These are phyloP conservation scores for Psilocybe subaeruginosa DNA, from an alignment of 768 basidiomycete genomes.

Conservation along the genomic window DNA sequence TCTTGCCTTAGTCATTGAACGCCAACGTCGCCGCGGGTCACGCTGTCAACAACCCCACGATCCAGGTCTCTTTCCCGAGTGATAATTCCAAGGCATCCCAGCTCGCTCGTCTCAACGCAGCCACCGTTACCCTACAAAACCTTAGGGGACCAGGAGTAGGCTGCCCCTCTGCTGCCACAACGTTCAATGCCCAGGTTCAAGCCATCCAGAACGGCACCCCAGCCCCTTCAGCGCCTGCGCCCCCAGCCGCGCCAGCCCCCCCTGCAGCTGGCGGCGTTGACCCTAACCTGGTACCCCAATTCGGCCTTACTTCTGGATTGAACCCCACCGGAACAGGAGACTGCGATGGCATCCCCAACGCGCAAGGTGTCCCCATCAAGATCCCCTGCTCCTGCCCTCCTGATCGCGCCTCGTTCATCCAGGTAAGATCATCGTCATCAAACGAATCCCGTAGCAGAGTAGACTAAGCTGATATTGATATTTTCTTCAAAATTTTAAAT, in stretches of 20 bases:
- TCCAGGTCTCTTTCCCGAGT: slow-evolving; percentile 64
- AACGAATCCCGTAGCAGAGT: not conserved
- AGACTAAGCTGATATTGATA: not conserved
- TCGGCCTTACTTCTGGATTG: slow-evolving; percentile 55
- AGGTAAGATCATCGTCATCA: slow-evolving; percentile 3
- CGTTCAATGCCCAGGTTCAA: slow-evolving; percentile 48
- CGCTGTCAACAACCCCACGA: slow-evolving; percentile 65
- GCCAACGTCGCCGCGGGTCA: slow-evolving; percentile 63
- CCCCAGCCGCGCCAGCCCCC: slow-evolving; percentile 18
- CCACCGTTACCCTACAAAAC: slow-evolving; percentile 74
- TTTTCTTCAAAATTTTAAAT: not conserved
- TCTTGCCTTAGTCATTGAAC: slow-evolving; percentile 38
- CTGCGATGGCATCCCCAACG: slow-evolving; percentile 64
- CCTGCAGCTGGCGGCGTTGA: slow-evolving; percentile 45
- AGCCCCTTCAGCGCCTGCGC: slow-evolving; percentile 31
- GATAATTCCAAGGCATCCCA: slow-evolving; percentile 55
- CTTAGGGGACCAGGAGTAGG: slow-evolving; percentile 67
- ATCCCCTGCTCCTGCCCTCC: slow-evolving; percentile 55
- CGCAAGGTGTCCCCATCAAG: slow-evolving; percentile 55
- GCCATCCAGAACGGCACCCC: slow-evolving; percentile 35
- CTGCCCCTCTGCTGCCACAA: slow-evolving; percentile 69
- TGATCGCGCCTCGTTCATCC: slow-evolving; percentile 18
- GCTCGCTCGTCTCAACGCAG: slow-evolving; percentile 59
- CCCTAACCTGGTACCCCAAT: slow-evolving; percentile 56
- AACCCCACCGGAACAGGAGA: slow-evolving; percentile 75